A percentile compares a stretch with the other conserved stretches of the same genome.
Evolutionary conservation across 306 rosid genomes (phyloP).

Genomic region (Sphenostylis stenocarpa): DNA sequence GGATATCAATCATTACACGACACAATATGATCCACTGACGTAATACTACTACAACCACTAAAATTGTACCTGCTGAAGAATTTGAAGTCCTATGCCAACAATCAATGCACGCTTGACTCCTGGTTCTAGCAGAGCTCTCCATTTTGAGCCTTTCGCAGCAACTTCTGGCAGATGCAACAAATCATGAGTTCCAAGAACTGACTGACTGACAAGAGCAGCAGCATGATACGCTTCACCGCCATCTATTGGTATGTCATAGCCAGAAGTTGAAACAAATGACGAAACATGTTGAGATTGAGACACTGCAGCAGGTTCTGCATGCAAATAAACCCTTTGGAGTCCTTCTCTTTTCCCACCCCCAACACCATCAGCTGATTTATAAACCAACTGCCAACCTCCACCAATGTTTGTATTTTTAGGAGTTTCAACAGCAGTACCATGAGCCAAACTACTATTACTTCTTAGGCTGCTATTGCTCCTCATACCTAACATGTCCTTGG

Average conservation of each 20-base stretch:
- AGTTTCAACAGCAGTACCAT: constrained; percentile 37
- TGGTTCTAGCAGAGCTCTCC: constrained; percentile 84
- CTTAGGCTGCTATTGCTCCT: constrained; percentile 56
- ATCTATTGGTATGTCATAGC: constrained; percentile 62
- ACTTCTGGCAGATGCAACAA: constrained; percentile 42
- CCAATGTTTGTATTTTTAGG: constrained; percentile 75
- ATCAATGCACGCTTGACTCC: constrained; percentile 90
- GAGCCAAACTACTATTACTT: constrained; percentile 40
- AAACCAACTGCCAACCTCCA: constrained; percentile 97
- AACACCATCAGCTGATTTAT: constrained; percentile 66
- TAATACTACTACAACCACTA: not conserved
- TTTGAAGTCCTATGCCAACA: constrained; percentile 89
- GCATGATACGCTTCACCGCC: constrained; percentile 67
- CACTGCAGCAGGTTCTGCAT: constrained; percentile 62
- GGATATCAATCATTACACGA: constrained; percentile 18
- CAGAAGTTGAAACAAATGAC: constrained; percentile 67
- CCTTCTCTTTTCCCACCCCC: constrained; percentile 63
- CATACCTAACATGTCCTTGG: constrained; percentile 59
- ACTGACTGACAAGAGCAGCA: constrained; percentile 78
- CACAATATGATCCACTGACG: not conserved
- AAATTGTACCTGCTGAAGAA: constrained; percentile 93
- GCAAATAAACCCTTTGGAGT: constrained; percentile 84
- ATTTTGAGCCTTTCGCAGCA: constrained; percentile 56
- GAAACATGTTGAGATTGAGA: constrained; percentile 67
- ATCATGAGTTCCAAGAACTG: constrained; percentile 69